Conservation (phyloP, 352 stramenopile species). For the Pythium grandisporangium region DNA sequence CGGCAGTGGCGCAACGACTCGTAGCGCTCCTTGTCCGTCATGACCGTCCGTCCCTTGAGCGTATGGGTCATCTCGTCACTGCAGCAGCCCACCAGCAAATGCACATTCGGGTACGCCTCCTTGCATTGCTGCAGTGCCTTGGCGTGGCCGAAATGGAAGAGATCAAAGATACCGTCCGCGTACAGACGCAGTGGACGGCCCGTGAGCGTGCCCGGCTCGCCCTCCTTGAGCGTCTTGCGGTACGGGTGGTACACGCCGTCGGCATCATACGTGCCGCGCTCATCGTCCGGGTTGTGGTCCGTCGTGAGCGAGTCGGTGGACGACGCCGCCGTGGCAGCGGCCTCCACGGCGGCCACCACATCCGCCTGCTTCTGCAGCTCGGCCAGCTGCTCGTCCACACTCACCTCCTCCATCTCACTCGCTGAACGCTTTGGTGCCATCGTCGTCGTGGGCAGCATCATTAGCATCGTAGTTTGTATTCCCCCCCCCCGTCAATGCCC, state of each 20-base stretch:
- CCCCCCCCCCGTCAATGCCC: too few relatives aligned
- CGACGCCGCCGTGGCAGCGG: too few relatives aligned
- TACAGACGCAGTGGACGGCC: constrained; percentile 77
- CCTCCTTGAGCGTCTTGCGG: constrained; percentile 43
- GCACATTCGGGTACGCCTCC: constrained; percentile 77
- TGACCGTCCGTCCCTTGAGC: constrained; percentile 82
- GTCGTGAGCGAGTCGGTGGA: too few relatives aligned
- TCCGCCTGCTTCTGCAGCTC: constrained; percentile 10
- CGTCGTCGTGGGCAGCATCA: constrained; percentile 3
- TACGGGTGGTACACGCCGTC: constrained; percentile 43
- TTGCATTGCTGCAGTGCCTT: constrained; percentile 85
- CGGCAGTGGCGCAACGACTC: constrained; percentile 77
- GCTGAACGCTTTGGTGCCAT: constrained; percentile 8
- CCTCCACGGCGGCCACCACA: background rate
- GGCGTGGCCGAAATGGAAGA: constrained; percentile 86
- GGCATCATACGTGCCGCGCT: constrained; percentile 9
- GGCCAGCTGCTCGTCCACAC: constrained; percentile 8
- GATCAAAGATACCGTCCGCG: constrained; percentile 84
- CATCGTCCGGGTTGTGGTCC: too few relatives aligned
- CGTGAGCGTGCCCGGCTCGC: constrained; percentile 60
- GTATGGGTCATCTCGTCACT: constrained; percentile 83
- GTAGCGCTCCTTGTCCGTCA: constrained; percentile 85
- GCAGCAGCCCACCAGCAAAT: constrained; percentile 81
- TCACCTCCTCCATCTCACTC: constrained; percentile 10
- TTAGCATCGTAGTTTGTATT: too few relatives aligned